phyloP scores from a whole-genome alignment of 2,329 filamentous ascomycete genomes.

The Hypomyces rosellus region DNA sequence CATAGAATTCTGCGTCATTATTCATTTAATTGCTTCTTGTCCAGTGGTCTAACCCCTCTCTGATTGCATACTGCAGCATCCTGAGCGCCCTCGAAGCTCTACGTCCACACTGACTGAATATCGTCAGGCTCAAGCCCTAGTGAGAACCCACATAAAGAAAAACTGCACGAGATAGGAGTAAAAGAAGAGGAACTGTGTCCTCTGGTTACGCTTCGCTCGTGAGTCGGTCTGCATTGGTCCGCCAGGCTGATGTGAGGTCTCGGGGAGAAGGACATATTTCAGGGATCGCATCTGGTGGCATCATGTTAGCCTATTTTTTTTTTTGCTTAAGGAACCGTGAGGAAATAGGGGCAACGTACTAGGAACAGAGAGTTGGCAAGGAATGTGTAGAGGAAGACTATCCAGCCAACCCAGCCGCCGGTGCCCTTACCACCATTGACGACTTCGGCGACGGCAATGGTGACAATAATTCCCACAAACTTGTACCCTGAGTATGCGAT shows the following conservation, averaged over 20 bases:
- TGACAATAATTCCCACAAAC: constrained; percentile 93
- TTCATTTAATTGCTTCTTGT: no score
- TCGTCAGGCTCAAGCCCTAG: constrained; percentile 30
- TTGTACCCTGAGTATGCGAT: constrained; percentile 98
- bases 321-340: background rate
- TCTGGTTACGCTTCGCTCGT: constrained; percentile 75
- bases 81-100: no score
- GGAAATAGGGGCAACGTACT: constrained; percentile 45
- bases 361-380: constrained; percentile 91
- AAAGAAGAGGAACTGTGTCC: constrained; percentile 87
- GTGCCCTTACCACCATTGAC: constrained; percentile 74
- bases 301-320: constrained; percentile 9
- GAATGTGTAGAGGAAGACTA: constrained; percentile 85
- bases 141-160: constrained; percentile 81
- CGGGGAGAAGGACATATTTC: constrained; percentile 90
- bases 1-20: no score
- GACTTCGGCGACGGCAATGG: constrained; percentile 71
- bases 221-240: constrained; percentile 66
- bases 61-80: no score
- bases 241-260: constrained; percentile 61
- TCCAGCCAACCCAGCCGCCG: constrained; percentile 83
- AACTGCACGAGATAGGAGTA: constrained; percentile 95
- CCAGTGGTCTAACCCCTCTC: no score
- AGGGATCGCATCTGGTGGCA: constrained; percentile 72
- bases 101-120: background rate